Base-by-base conservation (phyloP, 306 rosid species). In the Vicia faba region DNA sequence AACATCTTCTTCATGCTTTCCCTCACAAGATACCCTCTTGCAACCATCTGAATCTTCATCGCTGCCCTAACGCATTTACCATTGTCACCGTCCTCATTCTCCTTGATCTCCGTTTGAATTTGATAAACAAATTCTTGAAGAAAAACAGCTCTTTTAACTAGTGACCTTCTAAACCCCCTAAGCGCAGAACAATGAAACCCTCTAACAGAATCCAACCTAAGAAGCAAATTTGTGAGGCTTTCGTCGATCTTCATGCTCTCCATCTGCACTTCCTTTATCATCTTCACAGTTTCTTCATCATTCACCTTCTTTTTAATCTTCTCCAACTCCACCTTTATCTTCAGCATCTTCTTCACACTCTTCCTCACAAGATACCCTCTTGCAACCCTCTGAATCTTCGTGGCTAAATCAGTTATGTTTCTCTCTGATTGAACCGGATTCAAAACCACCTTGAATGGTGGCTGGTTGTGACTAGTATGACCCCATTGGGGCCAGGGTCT, bases 321-420 rank as follows among this genome's bases (percentile, higher is more conserved):
- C 10, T 75, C 73, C 13, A 92, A 80, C 43, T 92, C 88, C 0
- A 63, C 48, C 48, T 66, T 80, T 8, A 85, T 26, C 2, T 72
- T 78, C 2, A 67, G 62, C 28, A 92, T 84, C 78, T 71, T 85
- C 75, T 64, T 85, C 84, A 92, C 11, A 53, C 49, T 79, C 39
- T 76, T 85, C 74, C 95, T 82, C 84, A 82, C 92, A 49, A 81
- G 12, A 38, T 69, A 87, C 2, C 91, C 95, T 69, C 91, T 74
- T 56, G 79, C 61, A 19, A 58, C 74, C 82, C 67, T 89, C 84
- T 92, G 92, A 39, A 92, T 87, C 81, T 74, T 84, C 36, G 60
- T 19, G 0, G 89, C 95, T 4, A 79, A 77, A 0, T 66, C 79
- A 3, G 53, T 16, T 35, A 79, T 70, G n/a, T 7, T 60, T 7